Percentiles rank a stretch among this genome's conserved stretches.
These are phyloP conservation scores for Gaultheria prostrata DNA, from an alignment of 148 eudicot species.

Conservation along the genomic window DNA sequence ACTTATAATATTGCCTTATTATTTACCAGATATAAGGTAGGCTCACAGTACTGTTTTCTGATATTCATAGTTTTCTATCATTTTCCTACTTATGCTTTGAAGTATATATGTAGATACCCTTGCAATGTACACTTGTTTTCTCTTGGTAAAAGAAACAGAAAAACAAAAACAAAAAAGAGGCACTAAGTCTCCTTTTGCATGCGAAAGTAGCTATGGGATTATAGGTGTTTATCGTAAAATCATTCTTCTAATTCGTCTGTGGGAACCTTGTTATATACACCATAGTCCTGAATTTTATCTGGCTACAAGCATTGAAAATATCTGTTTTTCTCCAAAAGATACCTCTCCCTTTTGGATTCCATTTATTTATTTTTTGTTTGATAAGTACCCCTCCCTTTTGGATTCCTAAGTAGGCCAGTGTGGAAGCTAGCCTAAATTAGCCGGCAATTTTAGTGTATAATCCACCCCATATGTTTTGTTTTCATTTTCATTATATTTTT, in stretches of 20 bases:
- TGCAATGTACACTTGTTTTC: background rate
- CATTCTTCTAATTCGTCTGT: background rate
- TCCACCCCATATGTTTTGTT: background rate
- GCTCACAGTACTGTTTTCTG: background rate
- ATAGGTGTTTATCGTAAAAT: background rate
- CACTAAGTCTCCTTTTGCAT: background rate
- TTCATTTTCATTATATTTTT: background rate
- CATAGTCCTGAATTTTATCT: background rate
- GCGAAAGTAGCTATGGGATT: background rate
- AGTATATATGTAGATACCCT: background rate
- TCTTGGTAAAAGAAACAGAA: background rate
- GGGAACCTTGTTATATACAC: background rate
- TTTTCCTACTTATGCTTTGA: background rate
- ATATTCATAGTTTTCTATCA: constrained; percentile 6
- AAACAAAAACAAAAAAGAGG: too few species aligned
- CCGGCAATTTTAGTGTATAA: background rate
- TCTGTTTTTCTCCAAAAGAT: background rate
- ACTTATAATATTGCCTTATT: constrained; percentile 64
- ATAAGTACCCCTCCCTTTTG: constrained; percentile 4
- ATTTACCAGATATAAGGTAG: constrained; percentile 70
- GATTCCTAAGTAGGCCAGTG: constrained; percentile 9
- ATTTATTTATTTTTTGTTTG: background rate
- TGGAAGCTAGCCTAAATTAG: background rate
- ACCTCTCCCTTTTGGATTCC: constrained; percentile 5
- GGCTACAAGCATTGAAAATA: background rate